Conservation (phyloP, 805 yeast species). For the Candida khao-thaluensis region DNA sequence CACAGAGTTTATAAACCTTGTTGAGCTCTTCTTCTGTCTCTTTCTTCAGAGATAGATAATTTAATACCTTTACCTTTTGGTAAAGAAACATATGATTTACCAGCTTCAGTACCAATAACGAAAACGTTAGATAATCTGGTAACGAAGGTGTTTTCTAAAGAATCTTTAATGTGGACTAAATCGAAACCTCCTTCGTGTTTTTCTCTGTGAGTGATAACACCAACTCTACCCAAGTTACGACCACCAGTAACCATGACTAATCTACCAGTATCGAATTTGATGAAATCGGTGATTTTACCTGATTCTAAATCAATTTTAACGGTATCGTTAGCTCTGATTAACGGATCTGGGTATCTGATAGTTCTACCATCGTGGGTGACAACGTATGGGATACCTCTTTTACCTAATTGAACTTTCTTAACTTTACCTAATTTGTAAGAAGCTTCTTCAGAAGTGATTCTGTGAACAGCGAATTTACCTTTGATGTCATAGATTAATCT, state of each 20-base stretch:
- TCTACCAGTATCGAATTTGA: constrained; percentile 41
- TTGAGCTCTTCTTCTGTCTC: constrained; percentile 47
- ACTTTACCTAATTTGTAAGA: constrained; percentile 97
- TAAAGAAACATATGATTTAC: constrained; percentile 40
- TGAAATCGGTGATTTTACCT: constrained; percentile 74
- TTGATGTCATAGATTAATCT: constrained; percentile 97
- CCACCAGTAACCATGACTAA: constrained; percentile 46
- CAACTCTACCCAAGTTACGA: constrained; percentile 44
- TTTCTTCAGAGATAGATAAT: constrained; percentile 42
- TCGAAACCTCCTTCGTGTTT: constrained; percentile 45
- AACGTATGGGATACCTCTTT: constrained; percentile 96
- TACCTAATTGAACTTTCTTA: constrained; percentile 97
- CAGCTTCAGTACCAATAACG: constrained; percentile 42
- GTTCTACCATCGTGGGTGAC: constrained; percentile 99
- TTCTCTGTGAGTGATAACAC: constrained; percentile 44
- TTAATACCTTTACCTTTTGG: constrained; percentile 48
- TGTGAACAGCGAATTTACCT: constrained; percentile 99
- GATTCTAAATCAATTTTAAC: constrained; percentile 95
- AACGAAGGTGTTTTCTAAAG: constrained; percentile 42
- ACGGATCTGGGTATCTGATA: constrained; percentile 98
- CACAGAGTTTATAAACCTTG: constrained; percentile 17
- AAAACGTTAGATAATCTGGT: constrained; percentile 44
- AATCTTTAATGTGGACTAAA: constrained; percentile 42
- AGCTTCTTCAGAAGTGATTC: constrained; percentile 98
- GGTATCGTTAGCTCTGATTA: constrained; percentile 94